Evolutionary conservation across 2,329 filamentous ascomycete species (phyloP).

Genomic region (Cladosporium colombiae): DNA sequence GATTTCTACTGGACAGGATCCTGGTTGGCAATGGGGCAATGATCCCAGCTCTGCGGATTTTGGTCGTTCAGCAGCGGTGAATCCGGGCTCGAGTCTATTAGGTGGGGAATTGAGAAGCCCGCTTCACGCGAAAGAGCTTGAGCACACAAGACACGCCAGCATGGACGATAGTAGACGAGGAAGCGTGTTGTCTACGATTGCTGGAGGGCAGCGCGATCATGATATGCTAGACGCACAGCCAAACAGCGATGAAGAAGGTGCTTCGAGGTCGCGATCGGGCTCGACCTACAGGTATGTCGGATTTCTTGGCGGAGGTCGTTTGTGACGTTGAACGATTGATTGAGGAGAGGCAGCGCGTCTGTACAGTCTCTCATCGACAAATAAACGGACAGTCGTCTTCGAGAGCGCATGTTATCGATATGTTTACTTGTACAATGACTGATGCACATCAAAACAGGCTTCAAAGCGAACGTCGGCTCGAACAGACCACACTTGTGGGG

Average conservation of each 20-base stretch:
- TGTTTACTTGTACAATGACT: not conserved
- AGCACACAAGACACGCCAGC: constrained; percentile 28
- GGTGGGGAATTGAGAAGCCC: constrained; percentile 33
- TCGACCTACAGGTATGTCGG: constrained; percentile 47
- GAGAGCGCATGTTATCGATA: not conserved
- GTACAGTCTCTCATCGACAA: not conserved
- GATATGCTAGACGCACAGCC: constrained; percentile 33
- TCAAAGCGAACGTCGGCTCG: constrained; percentile 61
- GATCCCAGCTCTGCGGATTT: constrained; percentile 50
- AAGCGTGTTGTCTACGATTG: constrained; percentile 43
- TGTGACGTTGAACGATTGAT: not conserved
- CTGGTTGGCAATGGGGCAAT: constrained; percentile 65
- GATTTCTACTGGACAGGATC: constrained; percentile 58
- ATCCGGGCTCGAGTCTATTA: constrained; percentile 50
- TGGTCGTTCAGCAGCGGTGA: constrained; percentile 48
- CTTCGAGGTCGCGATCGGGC: constrained; percentile 33
- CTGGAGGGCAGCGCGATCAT: constrained; percentile 26
- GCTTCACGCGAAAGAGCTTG: constrained; percentile 32
- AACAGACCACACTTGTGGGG: constrained; percentile 57
- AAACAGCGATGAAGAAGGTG: constrained; percentile 35
- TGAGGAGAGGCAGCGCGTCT: not conserved
- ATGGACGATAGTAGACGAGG: constrained; percentile 40
- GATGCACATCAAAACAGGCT: constrained; percentile 39
- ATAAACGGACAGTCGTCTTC: not conserved
- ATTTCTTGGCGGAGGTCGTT: not conserved